Conservation (phyloP, 2,329 filamentous ascomycete species). For the Sporothrix humicola region DNA sequence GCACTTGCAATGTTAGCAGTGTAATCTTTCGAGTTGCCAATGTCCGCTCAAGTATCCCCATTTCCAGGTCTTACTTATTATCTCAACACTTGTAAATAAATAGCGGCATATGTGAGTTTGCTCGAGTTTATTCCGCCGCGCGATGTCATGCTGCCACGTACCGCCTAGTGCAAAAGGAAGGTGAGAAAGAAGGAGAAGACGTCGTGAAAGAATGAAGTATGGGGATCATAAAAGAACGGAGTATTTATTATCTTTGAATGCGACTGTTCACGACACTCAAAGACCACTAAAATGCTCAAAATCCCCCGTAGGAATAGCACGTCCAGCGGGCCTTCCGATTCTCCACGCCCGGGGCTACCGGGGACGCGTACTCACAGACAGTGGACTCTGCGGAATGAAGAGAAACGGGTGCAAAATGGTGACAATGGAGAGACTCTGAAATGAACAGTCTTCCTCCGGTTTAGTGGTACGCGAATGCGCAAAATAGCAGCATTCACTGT, state of each 20-base stretch:
- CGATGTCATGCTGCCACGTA: not conserved
- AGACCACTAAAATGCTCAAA: not conserved
- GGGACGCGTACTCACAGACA: not conserved
- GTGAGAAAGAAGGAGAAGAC: not conserved
- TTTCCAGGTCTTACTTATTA: not conserved
- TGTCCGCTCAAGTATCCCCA: not conserved
- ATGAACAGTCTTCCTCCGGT: not conserved
- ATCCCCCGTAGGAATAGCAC: not conserved
- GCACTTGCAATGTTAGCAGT: not conserved
- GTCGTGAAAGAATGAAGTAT: not conserved
- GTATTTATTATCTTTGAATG: conserved; percentile 4
- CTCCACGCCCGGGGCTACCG: not conserved
- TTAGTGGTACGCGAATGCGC: not conserved
- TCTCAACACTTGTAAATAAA: not conserved
- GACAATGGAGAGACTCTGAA: not conserved
- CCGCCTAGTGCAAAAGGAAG: not conserved
- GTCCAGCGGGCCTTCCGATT: not conserved
- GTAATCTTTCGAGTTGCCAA: not conserved
- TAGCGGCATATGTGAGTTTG: not conserved
- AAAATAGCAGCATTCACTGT: not conserved
- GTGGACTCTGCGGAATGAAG: not conserved
- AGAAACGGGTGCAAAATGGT: not conserved
- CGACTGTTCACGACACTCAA: not conserved
- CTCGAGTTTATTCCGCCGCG: not conserved
- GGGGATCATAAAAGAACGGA: not conserved